These are phyloP conservation scores for Pythium phragmitis DNA, from an alignment of 352 stramenopile species.

Conservation along the genomic window DNA sequence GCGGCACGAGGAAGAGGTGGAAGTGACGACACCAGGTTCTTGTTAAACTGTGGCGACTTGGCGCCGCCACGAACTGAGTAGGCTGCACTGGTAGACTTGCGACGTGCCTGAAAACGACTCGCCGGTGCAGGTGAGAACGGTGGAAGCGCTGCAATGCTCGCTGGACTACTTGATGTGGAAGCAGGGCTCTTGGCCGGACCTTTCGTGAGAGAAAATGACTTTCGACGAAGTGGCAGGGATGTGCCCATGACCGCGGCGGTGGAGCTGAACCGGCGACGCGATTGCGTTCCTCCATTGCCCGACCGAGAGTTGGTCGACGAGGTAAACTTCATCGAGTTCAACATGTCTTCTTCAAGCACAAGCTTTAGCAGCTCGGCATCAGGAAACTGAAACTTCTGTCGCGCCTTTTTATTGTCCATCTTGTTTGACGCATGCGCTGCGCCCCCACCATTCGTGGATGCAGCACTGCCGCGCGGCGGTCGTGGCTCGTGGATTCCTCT, in stretches of 20 bases:
- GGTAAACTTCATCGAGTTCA: background rate
- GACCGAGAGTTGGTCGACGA: slow-evolving; percentile 2
- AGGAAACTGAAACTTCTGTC: slow-evolving; percentile 64
- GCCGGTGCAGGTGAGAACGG: background rate
- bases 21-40: slow-evolving; percentile 5
- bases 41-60: slow-evolving; percentile 10
- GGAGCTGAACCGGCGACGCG: slow-evolving; percentile 33
- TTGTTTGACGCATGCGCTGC: slow-evolving; percentile 1
- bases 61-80: slow-evolving; percentile 19
- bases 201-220: slow-evolving; percentile 71
- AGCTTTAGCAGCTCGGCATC: slow-evolving; percentile 41
- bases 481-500: slow-evolving; percentile 45
- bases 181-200: slow-evolving; percentile 37
- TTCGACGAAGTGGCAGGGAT: slow-evolving; percentile 45
- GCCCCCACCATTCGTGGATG: slow-evolving; percentile 2
- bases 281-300: slow-evolving; percentile 1
- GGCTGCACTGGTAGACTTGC: slow-evolving; percentile 60
- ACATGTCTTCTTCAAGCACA: slow-evolving; percentile 23
- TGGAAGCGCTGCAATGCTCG: no score
- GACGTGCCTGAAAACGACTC: slow-evolving; percentile 34
- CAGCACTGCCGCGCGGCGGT: slow-evolving; percentile 31
- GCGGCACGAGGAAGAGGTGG: slow-evolving; percentile 2
- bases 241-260: slow-evolving; percentile 36
- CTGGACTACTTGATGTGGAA: no score
- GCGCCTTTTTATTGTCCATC: slow-evolving; percentile 23